Evolutionary conservation across 208 protist species (phyloP).

Genomic region (Trypanosoma caninum): DNA sequence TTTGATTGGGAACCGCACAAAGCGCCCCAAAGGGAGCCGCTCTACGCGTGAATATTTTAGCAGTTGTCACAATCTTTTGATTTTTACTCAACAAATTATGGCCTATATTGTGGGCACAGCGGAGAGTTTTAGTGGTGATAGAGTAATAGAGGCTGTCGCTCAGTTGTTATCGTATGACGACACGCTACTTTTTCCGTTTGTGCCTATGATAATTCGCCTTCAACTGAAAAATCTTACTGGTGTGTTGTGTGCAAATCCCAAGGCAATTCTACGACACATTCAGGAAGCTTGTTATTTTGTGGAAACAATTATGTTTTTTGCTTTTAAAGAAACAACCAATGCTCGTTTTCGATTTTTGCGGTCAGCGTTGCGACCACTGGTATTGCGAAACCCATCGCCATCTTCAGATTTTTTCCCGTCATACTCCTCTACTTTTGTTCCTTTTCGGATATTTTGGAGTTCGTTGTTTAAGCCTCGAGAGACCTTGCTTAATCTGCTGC

Average conservation of each 20-base stretch:
- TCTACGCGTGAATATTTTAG: conserved; percentile 48
- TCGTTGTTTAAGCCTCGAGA: conserved; percentile 14
- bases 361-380: not conserved
- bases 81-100: conserved; percentile 14
- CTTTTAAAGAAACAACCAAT: conserved; percentile 24
- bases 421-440: not conserved
- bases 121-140: conserved; percentile 22
- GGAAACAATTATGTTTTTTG: conserved; percentile 53
- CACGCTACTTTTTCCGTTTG: conserved; percentile 42
- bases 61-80: conserved; percentile 26
- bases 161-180: conserved; percentile 47
- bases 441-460: conserved; percentile 9
- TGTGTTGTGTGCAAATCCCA: conserved; percentile 23
- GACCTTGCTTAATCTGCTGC: conserved; percentile 8
- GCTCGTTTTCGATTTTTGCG: not conserved
- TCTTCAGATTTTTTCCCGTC: not conserved
- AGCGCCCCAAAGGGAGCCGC: conserved; percentile 37
- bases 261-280: conserved; percentile 31
- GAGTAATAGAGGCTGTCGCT: conserved; percentile 34
- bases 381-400: no score
- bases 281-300: conserved; percentile 37
- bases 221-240: conserved; percentile 41
- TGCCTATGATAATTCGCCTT: conserved; percentile 38
- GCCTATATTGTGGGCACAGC: conserved; percentile 11
- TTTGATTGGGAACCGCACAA: not conserved